These are phyloP conservation scores for Trichophyton verrucosum DNA, from an alignment of 2,329 filamentous ascomycete species.

Conservation along the genomic window DNA sequence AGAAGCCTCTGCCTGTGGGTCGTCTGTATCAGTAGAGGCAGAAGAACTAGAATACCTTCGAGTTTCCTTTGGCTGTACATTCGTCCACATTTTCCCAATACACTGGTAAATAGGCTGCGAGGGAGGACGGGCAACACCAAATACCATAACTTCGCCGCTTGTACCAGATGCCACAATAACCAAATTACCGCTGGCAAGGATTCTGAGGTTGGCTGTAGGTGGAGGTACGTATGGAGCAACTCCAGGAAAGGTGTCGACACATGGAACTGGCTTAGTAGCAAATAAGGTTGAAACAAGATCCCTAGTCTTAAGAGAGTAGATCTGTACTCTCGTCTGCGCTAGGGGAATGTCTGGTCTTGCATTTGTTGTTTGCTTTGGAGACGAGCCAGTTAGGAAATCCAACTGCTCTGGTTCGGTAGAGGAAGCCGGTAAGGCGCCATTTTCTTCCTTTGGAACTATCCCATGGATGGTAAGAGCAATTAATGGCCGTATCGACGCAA, in stretches of 20 bases:
- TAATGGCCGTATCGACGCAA: conserved; percentile 52
- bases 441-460: conserved; percentile 40
- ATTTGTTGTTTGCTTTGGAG: conserved; percentile 17
- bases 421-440: conserved; percentile 16
- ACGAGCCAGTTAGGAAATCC: conserved; percentile 21
- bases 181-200: conserved; percentile 60
- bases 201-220: conserved; percentile 58
- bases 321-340: conserved; percentile 78
- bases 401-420: conserved; percentile 26
- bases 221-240: conserved; percentile 54
- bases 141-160: conserved; percentile 83
- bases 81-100: conserved; percentile 85
- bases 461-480: conserved; percentile 73
- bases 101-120: conserved; percentile 43
- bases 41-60: conserved; percentile 37
- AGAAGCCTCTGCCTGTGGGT: conserved; percentile 29
- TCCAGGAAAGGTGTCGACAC: conserved; percentile 44
- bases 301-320: conserved; percentile 73
- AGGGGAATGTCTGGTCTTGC: conserved; percentile 20
- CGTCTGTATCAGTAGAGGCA: conserved; percentile 33
- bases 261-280: conserved; percentile 53
- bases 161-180: conserved; percentile 64
- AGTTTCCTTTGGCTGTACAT: conserved; percentile 47
- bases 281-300: conserved; percentile 61
- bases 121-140: conserved; percentile 30